Evolutionary conservation across 148 eudicot species (phyloP).

Genomic region (Rhododendron ferrugineum): DNA sequence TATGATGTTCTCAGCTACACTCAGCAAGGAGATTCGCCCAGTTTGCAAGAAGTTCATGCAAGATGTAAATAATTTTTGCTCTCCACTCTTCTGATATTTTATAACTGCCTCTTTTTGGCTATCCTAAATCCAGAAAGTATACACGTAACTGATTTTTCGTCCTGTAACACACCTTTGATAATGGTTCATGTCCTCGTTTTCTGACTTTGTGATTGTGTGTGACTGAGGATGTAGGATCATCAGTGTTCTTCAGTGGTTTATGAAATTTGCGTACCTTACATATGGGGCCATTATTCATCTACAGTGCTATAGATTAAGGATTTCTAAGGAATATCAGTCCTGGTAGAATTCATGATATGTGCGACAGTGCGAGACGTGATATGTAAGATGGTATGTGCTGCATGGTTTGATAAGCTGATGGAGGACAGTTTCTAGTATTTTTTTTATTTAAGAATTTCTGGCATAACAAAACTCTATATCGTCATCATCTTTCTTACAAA

Average conservation of each 20-base stretch:
- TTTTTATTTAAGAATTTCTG: background rate
- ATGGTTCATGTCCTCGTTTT: background rate
- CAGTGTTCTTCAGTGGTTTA: background rate
- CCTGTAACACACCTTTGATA: background rate
- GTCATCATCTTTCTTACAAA: background rate
- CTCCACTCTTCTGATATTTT: background rate
- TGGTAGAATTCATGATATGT: background rate
- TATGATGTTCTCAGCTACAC: slow-evolving; percentile 48
- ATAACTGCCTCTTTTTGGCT: background rate
- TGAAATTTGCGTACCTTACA: background rate
- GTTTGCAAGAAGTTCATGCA: slow-evolving; percentile 50
- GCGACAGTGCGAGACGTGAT: background rate
- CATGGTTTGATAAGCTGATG: background rate
- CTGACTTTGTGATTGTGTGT: background rate
- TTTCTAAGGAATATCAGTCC: background rate
- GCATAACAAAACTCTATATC: background rate
- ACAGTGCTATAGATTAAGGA: too few relatives aligned
- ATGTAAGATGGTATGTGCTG: background rate
- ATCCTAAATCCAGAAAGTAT: background rate
- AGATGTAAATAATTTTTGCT: slow-evolving; percentile 26
- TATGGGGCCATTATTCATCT: too few relatives aligned
- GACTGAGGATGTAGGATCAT: background rate
- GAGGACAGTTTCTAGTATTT: background rate
- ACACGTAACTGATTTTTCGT: background rate
- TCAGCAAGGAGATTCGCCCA: slow-evolving; percentile 44